Evolutionary conservation across 768 basidiomycete species (phyloP), one percentile per base, ranked within the genome.

Genomic region (Sporobolomyces phaffii): DNA sequence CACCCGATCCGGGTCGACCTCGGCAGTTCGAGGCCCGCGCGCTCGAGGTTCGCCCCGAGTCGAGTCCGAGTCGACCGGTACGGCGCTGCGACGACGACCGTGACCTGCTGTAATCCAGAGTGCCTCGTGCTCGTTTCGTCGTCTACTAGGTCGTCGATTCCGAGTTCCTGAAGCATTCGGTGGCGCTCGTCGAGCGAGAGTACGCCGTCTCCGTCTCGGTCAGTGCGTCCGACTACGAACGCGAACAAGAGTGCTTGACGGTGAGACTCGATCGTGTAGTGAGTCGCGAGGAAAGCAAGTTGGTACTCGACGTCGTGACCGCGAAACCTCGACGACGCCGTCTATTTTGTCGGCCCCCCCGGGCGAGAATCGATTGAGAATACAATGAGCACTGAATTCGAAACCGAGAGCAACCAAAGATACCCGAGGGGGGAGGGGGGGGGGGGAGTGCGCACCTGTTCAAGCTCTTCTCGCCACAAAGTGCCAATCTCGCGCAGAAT

Each of bases 401-500:
- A 26, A 20, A 0, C 17, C 8, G 9, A 2, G 36, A 3, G 20
- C 1, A 20, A 50, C 2, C 31, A 31, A 3, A 7, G 18, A 17
- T 9, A 40, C 15, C 5, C 48, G 48, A 10, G 26, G 18, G 50
- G 10, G 33, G 34, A 7, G 5, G 18, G 33, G 20, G 11, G 5
- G 50, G 24, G 40, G 29, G 18, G 6, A 13, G 3, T 5, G 5
- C 52, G 5, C 15, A 68, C 67, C 40, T 60, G 26, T 24, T 41
- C 53, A 4, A 69, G 33, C 60, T 76, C 75, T 8, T 64, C 72
- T 1, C 75, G 71, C 73, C 77, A 81, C 28, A 78, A 72, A 28
- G 67, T 38, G 2, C 74, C 73, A 40, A 77, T 57, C 67, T 81
- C 81, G 48, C 75, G 74, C 41, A 81, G 70, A 20, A 81, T 53